Percentiles rank a stretch among this genome's conserved stretches.
These are phyloP conservation scores for Elsinoe fawcettii DNA, from an alignment of 2,329 filamentous ascomycete species.

Conservation along the genomic window DNA sequence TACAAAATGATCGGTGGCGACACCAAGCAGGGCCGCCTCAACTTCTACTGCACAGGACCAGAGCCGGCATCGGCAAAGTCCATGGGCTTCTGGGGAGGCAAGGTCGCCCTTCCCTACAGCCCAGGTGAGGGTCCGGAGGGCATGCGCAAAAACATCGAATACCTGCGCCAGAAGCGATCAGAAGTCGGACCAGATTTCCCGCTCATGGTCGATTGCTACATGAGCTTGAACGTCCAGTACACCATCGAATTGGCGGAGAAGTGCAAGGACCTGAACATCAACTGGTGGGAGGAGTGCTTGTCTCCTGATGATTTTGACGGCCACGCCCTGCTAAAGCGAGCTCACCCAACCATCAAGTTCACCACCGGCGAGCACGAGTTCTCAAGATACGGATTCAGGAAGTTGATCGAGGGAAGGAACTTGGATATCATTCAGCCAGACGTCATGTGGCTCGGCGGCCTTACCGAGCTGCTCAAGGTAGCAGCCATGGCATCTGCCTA, in stretches of 20 bases:
- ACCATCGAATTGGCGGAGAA: constrained; percentile 85
- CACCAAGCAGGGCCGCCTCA: constrained; percentile 63
- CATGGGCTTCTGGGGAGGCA: constrained; percentile 86
- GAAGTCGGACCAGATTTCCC: constrained; percentile 84
- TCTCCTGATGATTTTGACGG: constrained; percentile 88
- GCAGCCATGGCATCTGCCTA: constrained; percentile 84
- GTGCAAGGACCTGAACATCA: constrained; percentile 75
- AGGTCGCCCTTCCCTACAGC: constrained; percentile 83
- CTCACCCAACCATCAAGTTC: constrained; percentile 85
- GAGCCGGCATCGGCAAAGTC: constrained; percentile 69
- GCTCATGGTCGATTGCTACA: constrained; percentile 93
- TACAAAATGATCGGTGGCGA: constrained; percentile 90
- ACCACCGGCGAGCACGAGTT: constrained; percentile 96
- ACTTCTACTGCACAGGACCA: constrained; percentile 94
- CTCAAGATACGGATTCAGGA: constrained; percentile 88
- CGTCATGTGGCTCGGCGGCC: constrained; percentile 92
- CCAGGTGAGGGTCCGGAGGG: constrained; percentile 79
- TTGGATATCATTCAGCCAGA: constrained; percentile 92
- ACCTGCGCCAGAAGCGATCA: constrained; percentile 75
- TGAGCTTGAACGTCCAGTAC: constrained; percentile 88
- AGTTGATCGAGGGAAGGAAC: constrained; percentile 84
- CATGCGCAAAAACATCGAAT: constrained; percentile 82
- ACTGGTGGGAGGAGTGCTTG: constrained; percentile 96
- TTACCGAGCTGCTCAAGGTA: constrained; percentile 87
- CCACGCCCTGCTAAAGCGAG: constrained; percentile 80